Conservation (phyloP, 345 rosid genomes). For the Rhodamnia rubescens region DNA sequence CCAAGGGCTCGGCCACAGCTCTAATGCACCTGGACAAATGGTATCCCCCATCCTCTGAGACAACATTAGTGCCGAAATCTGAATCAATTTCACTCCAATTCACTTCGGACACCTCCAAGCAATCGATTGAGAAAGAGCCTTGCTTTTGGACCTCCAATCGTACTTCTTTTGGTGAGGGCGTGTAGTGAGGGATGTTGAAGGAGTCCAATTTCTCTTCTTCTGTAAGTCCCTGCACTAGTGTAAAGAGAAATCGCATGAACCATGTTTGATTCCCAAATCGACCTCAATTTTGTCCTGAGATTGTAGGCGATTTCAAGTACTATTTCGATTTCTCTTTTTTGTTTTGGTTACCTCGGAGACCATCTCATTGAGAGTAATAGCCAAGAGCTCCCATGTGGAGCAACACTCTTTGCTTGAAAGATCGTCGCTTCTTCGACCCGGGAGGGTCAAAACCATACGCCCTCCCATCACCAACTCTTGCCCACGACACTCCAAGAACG, state of each 20-base stretch:
- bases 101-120: constrained; percentile 21
- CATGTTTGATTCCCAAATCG: no score
- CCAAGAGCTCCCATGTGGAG: constrained; percentile 40
- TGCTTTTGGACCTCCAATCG: constrained; percentile 15
- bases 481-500: constrained; percentile 29
- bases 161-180: constrained; percentile 37
- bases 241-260: no score
- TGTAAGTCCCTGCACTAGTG: constrained; percentile 23
- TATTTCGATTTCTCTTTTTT: no score
- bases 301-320: no score
- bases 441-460: constrained; percentile 36
- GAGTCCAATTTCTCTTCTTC: constrained; percentile 26
- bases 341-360: constrained; percentile 25
- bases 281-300: no score
- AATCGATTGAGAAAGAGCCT: constrained; percentile 31
- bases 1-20: neutral
- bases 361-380: constrained; percentile 30
- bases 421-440: constrained; percentile 34
- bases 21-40: constrained; percentile 1
- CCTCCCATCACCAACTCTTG: constrained; percentile 33
- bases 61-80: neutral
- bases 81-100: constrained; percentile 21
- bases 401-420: constrained; percentile 35
- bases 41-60: neutral
- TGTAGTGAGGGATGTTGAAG: constrained; percentile 44